Percentiles rank a stretch among this genome's conserved stretches.
These are phyloP conservation scores for Diaporthe capsici DNA, from an alignment of 2,329 filamentous ascomycete species.

Conservation along the genomic window DNA sequence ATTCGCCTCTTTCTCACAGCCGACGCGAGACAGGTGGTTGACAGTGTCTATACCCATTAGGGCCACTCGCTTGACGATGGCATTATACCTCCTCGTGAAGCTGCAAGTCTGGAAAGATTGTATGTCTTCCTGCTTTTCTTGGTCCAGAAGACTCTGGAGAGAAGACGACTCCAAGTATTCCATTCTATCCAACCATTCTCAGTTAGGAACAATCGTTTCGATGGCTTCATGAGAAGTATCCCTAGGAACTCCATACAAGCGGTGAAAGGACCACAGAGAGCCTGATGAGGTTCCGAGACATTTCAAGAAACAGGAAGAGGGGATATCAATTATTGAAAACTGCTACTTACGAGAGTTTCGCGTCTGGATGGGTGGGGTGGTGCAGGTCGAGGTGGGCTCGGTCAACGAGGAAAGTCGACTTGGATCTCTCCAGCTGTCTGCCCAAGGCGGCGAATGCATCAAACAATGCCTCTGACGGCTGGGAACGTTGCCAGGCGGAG, in stretches of 20 bases:
- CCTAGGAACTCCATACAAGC: not conserved
- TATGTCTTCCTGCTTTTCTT: conserved; percentile 45
- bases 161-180: conserved; percentile 46
- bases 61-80: conserved; percentile 48
- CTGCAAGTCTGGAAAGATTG: conserved; percentile 42
- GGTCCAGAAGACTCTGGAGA: conserved; percentile 47
- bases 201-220: not conserved
- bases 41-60: conserved; percentile 63
- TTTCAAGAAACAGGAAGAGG: not conserved
- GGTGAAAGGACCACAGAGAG: not conserved
- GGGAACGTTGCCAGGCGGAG: conserved; percentile 59
- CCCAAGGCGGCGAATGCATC: conserved; percentile 66
- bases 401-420: conserved; percentile 57
- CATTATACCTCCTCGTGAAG: conserved; percentile 37
- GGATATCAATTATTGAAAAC: not conserved
- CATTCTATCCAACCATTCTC: conserved; percentile 46
- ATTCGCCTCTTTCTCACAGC: conserved; percentile 58
- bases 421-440: conserved; percentile 50
- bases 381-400: conserved; percentile 68
- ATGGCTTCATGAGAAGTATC: not conserved
- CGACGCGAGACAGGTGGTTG: conserved; percentile 58
- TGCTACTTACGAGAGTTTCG: conserved; percentile 55
- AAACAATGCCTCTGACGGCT: conserved; percentile 64
- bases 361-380: conserved; percentile 66
- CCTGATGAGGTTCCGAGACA: not conserved